Conservation (phyloP, 768 basidiomycete genomes). For the Cytidiella melzeri region DNA sequence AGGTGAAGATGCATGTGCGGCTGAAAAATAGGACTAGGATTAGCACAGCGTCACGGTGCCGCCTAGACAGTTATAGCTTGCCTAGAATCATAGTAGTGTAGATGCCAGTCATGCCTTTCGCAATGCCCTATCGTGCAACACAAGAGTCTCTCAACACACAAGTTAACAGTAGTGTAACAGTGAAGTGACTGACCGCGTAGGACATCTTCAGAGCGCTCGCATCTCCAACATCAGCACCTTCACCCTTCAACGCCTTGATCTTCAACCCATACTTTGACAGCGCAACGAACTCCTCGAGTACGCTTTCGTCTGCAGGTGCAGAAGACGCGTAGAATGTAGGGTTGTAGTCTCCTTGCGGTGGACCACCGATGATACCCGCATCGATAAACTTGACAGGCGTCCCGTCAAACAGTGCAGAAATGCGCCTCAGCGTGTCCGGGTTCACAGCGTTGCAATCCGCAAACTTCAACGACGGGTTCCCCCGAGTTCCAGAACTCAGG, state of each 20-base stretch:
- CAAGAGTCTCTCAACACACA: not conserved
- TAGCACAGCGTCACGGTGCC: not conserved
- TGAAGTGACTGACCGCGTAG: slow-evolving; percentile 40
- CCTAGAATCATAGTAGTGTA: slow-evolving; percentile 52
- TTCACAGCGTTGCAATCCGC: slow-evolving; percentile 57
- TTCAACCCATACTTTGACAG: slow-evolving; percentile 41
- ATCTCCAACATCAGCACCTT: slow-evolving; percentile 45
- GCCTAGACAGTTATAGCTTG: slow-evolving; percentile 14
- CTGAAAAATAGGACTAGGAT: slow-evolving; percentile 22
- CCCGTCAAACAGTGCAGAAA: slow-evolving; percentile 39
- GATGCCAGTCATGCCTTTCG: slow-evolving; percentile 48
- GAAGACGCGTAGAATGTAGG: slow-evolving; percentile 54
- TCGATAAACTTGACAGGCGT: slow-evolving; percentile 43
- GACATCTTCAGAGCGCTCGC: slow-evolving; percentile 63
- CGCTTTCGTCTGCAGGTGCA: slow-evolving; percentile 23
- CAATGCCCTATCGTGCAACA: slow-evolving; percentile 47
- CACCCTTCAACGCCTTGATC: slow-evolving; percentile 39
- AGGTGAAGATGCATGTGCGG: slow-evolving; percentile 51
- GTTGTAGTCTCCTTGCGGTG: slow-evolving; percentile 41
- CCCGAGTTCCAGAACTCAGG: slow-evolving; percentile 2
- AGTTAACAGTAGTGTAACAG: not conserved
- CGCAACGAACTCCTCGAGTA: slow-evolving; percentile 34
- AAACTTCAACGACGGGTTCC: slow-evolving; percentile 26
- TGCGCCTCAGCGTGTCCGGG: slow-evolving; percentile 41
- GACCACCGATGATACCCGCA: slow-evolving; percentile 51